Evolutionary conservation across 2,329 filamentous ascomycete species (phyloP).

Genomic region (Teratosphaeria viscida): DNA sequence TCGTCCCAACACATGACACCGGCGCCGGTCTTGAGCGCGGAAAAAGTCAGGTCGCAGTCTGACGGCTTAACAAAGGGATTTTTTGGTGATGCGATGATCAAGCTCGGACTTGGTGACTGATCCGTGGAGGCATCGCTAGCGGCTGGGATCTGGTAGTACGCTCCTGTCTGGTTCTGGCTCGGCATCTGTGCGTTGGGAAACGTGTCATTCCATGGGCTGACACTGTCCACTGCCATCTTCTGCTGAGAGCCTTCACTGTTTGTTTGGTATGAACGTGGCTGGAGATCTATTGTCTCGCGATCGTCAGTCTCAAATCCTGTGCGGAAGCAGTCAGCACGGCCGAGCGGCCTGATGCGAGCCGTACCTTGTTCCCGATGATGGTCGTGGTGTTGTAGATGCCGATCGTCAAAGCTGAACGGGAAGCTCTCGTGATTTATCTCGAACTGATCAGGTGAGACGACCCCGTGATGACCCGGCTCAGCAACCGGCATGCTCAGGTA

Average conservation of each 20-base stretch:
- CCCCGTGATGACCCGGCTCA: not conserved
- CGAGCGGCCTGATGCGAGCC: not conserved
- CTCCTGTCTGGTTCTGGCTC: not conserved
- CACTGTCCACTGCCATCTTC: not conserved
- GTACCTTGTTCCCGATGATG: not conserved
- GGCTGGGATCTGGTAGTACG: not conserved
- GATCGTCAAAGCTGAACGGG: not conserved
- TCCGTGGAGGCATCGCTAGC: not conserved
- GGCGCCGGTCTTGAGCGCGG: not conserved
- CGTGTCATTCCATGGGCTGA: not conserved
- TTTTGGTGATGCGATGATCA: not conserved
- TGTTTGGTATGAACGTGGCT: not conserved
- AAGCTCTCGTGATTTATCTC: not conserved
- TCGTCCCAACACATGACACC: not conserved
- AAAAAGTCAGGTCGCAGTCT: not conserved
- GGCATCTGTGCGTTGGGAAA: not conserved
- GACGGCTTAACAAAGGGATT: not conserved
- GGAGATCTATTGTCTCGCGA: not conserved
- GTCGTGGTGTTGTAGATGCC: not conserved
- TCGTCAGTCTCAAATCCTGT: not conserved
- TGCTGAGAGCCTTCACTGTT: not conserved
- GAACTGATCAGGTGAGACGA: not conserved
- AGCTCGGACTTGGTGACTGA: not conserved
- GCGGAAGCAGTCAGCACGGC: not conserved
- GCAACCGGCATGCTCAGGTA: not conserved